These are phyloP conservation scores for Dispira parvispora DNA, from an alignment of 192 early-diverging fungal species.

Conservation along the genomic window DNA sequence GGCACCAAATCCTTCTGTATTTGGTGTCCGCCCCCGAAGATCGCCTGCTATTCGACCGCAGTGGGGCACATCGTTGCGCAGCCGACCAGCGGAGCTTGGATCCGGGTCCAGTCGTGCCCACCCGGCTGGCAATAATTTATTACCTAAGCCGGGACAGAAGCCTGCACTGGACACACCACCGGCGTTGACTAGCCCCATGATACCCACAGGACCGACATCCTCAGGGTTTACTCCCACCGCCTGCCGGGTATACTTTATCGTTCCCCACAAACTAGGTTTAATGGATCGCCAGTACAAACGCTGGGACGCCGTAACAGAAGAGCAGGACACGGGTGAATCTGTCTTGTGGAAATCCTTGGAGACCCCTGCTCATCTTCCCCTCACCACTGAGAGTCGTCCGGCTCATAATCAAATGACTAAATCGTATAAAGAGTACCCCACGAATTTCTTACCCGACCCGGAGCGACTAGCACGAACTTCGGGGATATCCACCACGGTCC, in stretches of 20 bases:
- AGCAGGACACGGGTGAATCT: background rate
- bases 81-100: too few relatives aligned
- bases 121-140: too few relatives aligned
- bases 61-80: too few relatives aligned
- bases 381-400: conserved; percentile 76
- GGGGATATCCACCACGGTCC: conserved; percentile 25
- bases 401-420: conserved; percentile 38
- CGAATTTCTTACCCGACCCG: background rate
- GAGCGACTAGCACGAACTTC: background rate
- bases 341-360: conserved; percentile 73
- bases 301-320: conserved; percentile 59
- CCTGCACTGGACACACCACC: too few relatives aligned
- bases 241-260: background rate
- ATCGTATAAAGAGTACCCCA: conserved; percentile 53
- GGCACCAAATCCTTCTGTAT: too few relatives aligned
- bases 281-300: conserved; percentile 35
- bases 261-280: background rate
- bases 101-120: too few relatives aligned
- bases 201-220: too few relatives aligned
- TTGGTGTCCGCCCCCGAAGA: too few relatives aligned
- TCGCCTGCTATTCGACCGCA: too few relatives aligned
- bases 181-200: too few relatives aligned
- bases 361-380: conserved; percentile 83
- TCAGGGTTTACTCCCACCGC: background rate
- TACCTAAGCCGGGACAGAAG: too few relatives aligned